Evolutionary conservation across 2,329 filamentous ascomycete species (phyloP).

Genomic region (Alternaria rosae): DNA sequence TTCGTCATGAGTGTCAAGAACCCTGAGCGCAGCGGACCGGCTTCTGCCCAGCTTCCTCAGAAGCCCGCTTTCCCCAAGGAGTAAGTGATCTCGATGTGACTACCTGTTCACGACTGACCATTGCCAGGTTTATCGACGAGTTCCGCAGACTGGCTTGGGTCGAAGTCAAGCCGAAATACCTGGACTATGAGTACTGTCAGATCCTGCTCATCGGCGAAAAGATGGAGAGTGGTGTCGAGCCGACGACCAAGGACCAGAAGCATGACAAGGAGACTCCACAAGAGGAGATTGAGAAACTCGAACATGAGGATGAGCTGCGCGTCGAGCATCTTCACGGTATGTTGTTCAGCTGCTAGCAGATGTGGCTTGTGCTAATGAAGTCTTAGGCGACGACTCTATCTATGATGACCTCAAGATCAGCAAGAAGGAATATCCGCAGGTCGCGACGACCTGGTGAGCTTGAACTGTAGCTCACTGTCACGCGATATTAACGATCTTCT

Average conservation of each 20-base stretch:
- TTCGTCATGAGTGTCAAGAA: slow-evolving; percentile 85
- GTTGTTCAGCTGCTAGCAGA: slow-evolving; percentile 4
- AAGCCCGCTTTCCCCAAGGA: slow-evolving; percentile 74
- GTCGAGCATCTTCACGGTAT: slow-evolving; percentile 66
- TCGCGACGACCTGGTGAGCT: slow-evolving; percentile 45
- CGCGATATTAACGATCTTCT: background rate
- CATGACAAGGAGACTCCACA: slow-evolving; percentile 66
- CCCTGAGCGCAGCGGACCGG: slow-evolving; percentile 72
- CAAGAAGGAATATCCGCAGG: slow-evolving; percentile 65
- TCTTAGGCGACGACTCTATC: slow-evolving; percentile 64
- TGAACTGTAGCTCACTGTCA: background rate
- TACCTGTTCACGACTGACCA: slow-evolving; percentile 10
- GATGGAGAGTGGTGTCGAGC: slow-evolving; percentile 64
- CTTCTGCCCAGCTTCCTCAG: slow-evolving; percentile 68
- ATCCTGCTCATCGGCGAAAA: slow-evolving; percentile 80
- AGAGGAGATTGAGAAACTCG: slow-evolving; percentile 77
- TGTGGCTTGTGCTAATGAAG: slow-evolving; percentile 6
- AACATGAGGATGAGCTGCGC: slow-evolving; percentile 75
- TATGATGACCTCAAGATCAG: slow-evolving; percentile 67
- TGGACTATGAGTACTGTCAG: slow-evolving; percentile 78
- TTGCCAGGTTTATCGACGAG: slow-evolving; percentile 68
- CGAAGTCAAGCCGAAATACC: slow-evolving; percentile 73
- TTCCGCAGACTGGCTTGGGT: slow-evolving; percentile 79
- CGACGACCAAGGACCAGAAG: slow-evolving; percentile 64
- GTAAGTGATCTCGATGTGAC: slow-evolving; percentile 52